Evolutionary conservation across 2,329 filamentous ascomycete genomes (phyloP).

Genomic region (Coniochaeta sp.): DNA sequence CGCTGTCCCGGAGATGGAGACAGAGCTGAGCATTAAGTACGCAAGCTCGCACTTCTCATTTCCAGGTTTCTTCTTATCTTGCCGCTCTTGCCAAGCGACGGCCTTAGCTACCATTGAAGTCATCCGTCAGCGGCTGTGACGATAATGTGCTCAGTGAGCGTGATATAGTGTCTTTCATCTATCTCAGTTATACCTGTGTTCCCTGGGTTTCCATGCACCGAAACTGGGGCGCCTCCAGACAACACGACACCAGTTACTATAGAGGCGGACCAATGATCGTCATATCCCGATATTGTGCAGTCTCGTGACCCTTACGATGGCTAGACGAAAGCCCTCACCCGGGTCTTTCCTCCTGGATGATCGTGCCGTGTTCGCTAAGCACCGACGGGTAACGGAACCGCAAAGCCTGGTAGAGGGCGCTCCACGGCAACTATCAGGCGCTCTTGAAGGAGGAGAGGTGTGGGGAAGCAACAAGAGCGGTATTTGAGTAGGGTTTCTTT

Average conservation of each 20-base stretch:
- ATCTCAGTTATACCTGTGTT: not conserved
- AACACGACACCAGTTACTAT: not conserved
- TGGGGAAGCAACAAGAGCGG: too few species aligned
- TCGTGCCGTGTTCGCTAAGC: not conserved
- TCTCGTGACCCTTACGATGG: not conserved
- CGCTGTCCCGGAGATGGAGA: not conserved
- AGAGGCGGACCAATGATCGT: slow-evolving; percentile 1
- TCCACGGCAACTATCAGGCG: not conserved
- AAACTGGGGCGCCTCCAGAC: not conserved
- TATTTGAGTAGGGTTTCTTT: not conserved
- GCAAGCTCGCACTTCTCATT: not conserved
- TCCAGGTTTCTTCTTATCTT: not conserved
- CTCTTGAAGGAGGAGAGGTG: not conserved
- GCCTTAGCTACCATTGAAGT: not conserved
- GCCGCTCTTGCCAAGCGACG: not conserved
- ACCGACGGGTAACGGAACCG: not conserved
- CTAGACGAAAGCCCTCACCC: not conserved
- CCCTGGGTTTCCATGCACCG: not conserved
- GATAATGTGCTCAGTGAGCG: not conserved
- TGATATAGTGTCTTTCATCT: not conserved
- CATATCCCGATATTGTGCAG: not conserved
- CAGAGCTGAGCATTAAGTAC: not conserved
- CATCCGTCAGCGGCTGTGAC: not conserved
- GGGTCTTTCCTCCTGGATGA: not conserved
- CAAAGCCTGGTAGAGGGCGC: not conserved